Evolutionary conservation across 2,329 filamentous ascomycete species (phyloP).

Genomic region (Metarhizium brunneum): DNA sequence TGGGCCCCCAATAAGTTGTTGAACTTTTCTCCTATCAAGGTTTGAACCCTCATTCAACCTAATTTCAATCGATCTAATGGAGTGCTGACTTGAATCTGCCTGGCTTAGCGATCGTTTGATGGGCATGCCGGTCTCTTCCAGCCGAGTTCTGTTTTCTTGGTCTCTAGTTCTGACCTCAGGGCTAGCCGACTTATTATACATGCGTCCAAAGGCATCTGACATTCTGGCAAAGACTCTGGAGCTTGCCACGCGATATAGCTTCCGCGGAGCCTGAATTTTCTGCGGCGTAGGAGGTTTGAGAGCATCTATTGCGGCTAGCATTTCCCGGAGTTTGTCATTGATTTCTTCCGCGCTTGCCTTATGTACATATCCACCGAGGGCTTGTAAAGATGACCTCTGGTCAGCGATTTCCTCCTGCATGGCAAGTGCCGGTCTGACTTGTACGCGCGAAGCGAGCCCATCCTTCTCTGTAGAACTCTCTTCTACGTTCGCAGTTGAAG

Average conservation of each 20-base stretch:
- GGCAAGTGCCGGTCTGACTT: not conserved
- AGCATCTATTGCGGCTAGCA: constrained; percentile 26
- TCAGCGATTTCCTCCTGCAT: not conserved
- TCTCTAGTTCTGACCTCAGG: constrained; percentile 9
- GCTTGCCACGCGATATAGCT: constrained; percentile 18
- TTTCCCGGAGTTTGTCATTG: constrained; percentile 24
- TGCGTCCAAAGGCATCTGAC: constrained; percentile 22
- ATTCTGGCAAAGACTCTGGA: constrained; percentile 24
- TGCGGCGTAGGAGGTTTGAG: constrained; percentile 20
- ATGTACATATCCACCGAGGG: not conserved
- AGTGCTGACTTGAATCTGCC: constrained; percentile 7
- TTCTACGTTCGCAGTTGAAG: not conserved
- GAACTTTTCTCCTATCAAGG: constrained; percentile 25
- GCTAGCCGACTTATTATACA: constrained; percentile 18
- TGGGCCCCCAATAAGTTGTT: constrained; percentile 5
- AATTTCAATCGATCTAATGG: constrained; percentile 22
- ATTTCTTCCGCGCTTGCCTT: constrained; percentile 16
- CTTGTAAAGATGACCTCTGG: not conserved
- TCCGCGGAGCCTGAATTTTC: constrained; percentile 10
- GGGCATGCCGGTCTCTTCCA: not conserved
- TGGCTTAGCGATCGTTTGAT: not conserved
- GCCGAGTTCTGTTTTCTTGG: not conserved
- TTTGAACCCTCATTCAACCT: constrained; percentile 26
- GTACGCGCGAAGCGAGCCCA: not conserved
- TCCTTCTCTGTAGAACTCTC: not conserved